phyloP scores from a whole-genome alignment of 371 early-diverging fungal species.

The Actinomortierella ambigua region DNA sequence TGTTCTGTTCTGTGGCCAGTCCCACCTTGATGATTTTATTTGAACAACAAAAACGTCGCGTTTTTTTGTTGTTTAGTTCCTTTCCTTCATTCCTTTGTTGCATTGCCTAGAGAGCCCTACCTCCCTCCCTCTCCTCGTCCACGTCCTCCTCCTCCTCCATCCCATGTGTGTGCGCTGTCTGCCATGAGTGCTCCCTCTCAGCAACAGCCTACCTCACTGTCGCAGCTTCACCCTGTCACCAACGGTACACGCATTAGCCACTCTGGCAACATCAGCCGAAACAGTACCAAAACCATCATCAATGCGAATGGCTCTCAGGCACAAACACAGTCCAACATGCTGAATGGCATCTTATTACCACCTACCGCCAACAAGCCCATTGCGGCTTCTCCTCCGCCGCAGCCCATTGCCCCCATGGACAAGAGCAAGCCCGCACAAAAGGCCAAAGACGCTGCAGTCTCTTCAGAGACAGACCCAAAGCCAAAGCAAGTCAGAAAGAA shows the following conservation, averaged over 20 bases:
- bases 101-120: background rate
- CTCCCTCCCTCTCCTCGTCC: too few relatives aligned
- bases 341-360: background rate
- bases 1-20: too few relatives aligned
- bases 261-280: background rate
- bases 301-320: background rate
- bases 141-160: too few relatives aligned
- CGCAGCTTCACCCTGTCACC: too few relatives aligned
- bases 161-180: too few relatives aligned
- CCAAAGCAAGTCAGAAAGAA: slow-evolving; percentile 23
- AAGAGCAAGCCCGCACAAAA: background rate
- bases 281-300: background rate
- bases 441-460: background rate
- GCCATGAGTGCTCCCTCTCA: too few relatives aligned
- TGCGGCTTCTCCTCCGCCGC: background rate
- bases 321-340: background rate
- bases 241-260: slow-evolving; percentile 5
- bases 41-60: too few relatives aligned
- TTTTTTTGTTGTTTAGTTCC: background rate
- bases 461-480: background rate
- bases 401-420: background rate
- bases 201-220: too few relatives aligned
- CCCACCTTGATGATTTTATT: too few relatives aligned
- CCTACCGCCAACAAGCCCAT: background rate
- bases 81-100: background rate